phyloP scores from a whole-genome alignment of 2,329 filamentous ascomycete genomes.

The Trichoderma sp. region DNA sequence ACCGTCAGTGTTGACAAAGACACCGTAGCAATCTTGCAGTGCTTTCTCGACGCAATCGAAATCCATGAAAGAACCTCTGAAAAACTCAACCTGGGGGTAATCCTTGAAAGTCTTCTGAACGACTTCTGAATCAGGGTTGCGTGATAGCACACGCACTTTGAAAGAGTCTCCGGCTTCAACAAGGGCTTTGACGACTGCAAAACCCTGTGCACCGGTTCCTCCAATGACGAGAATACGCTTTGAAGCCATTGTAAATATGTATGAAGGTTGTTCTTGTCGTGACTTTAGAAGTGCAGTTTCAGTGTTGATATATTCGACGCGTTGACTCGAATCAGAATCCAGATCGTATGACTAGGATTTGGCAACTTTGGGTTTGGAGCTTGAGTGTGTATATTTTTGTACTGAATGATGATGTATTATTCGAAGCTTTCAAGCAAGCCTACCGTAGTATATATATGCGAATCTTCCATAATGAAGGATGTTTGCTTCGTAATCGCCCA shows the following conservation, averaged over 20 bases:
- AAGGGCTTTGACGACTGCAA: slow-evolving; percentile 1
- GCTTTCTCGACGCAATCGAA: not conserved
- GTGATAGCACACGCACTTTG: not conserved
- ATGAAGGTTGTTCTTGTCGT: no score
- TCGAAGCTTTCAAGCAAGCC: no score
- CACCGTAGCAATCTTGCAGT: not conserved
- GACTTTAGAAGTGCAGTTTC: no score
- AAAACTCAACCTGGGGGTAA: not conserved
- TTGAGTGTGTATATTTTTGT: no score
- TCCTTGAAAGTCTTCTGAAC: not conserved
- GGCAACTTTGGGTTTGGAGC: no score
- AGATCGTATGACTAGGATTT: no score
- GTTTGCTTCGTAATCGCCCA: no score
- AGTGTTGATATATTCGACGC: no score
- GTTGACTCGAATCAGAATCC: no score
- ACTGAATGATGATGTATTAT: no score
- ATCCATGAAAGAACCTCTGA: not conserved
- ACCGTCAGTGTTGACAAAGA: slow-evolving; percentile 5
- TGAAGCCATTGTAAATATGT: not conserved
- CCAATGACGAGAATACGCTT: slow-evolving; percentile 12
- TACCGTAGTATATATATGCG: no score
- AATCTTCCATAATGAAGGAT: no score
- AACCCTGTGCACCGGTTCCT: slow-evolving; percentile 3
- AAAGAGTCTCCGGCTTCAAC: not conserved
- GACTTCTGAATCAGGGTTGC: not conserved